Percentiles rank a stretch among this genome's conserved stretches.
phyloP scores from a whole-genome alignment of 169 alveolate genomes.

The Sarcocystis neurona region DNA sequence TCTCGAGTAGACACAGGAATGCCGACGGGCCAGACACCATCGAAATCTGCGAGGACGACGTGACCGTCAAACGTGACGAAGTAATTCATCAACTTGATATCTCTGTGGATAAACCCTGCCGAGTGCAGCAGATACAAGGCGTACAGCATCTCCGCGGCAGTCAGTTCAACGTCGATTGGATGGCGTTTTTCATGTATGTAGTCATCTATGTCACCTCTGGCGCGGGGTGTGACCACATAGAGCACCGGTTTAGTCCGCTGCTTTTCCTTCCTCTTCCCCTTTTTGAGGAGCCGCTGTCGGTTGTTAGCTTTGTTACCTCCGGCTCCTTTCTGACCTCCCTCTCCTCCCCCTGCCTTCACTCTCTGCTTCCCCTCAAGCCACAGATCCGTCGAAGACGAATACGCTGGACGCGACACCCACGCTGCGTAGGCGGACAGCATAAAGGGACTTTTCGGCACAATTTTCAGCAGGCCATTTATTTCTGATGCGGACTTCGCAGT shows the following conservation, averaged over 20 bases:
- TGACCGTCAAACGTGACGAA: neutral
- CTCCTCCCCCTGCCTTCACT: too few relatives aligned
- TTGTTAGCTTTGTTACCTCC: too few relatives aligned
- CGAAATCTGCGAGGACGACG: constrained; percentile 13
- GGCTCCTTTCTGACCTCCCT: too few relatives aligned
- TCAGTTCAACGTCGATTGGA: neutral
- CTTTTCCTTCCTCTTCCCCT: neutral
- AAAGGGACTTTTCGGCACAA: neutral
- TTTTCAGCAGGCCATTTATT: neutral
- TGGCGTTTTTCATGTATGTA: neutral
- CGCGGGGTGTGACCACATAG: constrained; percentile 4
- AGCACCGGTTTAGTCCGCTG: neutral
- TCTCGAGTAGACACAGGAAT: neutral
- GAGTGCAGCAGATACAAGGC: neutral
- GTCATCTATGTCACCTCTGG: neutral
- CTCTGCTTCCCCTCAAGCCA: too few relatives aligned
- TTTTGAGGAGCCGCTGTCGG: too few relatives aligned
- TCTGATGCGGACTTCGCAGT: neutral
- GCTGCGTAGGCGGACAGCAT: constrained; percentile 26
- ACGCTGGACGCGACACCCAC: neutral
- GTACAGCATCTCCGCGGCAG: constrained; percentile 17
- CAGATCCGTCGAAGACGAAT: too few relatives aligned
- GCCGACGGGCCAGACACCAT: constrained; percentile 7
- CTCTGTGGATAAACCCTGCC: constrained; percentile 22
- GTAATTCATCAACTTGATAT: constrained; percentile 7